Percentiles rank a stretch among this genome's conserved stretches.
Evolutionary conservation across 2,329 filamentous ascomycete genomes (phyloP).

Genomic region (Myriosclerotinia duriaeana): DNA sequence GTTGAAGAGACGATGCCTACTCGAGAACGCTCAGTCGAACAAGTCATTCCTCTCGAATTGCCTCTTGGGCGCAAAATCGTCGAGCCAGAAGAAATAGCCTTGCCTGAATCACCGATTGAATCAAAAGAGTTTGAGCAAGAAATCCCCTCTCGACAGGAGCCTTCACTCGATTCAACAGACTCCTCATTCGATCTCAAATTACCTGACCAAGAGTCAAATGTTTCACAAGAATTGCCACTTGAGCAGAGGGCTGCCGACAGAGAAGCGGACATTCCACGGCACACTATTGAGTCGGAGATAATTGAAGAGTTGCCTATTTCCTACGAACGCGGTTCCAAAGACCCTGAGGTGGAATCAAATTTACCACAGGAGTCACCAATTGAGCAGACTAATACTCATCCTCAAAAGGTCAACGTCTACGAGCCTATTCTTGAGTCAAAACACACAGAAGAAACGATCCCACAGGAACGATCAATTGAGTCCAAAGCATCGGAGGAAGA

Average conservation of each 20-base stretch:
- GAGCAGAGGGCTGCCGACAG: not conserved
- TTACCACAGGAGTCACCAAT: not conserved
- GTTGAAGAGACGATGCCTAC: not conserved
- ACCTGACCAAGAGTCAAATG: not conserved
- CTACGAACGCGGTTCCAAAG: not conserved
- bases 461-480: not conserved
- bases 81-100: constrained; percentile 3
- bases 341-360: not conserved
- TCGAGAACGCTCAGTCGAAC: not conserved
- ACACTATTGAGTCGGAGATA: not conserved
- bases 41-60: not conserved
- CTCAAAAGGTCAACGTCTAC: not conserved
- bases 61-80: not conserved
- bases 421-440: constrained; percentile 1
- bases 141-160: not conserved
- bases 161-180: not conserved
- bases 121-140: not conserved
- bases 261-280: not conserved
- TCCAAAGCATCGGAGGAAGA: not conserved
- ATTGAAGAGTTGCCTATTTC: too few relatives aligned
- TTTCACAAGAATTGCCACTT: not conserved
- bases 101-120: constrained; percentile 4
- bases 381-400: not conserved
- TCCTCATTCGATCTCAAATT: not conserved
- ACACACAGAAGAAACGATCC: not conserved